A percentile compares a stretch with the other conserved stretches of the same genome.
Conservation (phyloP, 257 asterid genomes). For the Eustoma russellianum region DNA sequence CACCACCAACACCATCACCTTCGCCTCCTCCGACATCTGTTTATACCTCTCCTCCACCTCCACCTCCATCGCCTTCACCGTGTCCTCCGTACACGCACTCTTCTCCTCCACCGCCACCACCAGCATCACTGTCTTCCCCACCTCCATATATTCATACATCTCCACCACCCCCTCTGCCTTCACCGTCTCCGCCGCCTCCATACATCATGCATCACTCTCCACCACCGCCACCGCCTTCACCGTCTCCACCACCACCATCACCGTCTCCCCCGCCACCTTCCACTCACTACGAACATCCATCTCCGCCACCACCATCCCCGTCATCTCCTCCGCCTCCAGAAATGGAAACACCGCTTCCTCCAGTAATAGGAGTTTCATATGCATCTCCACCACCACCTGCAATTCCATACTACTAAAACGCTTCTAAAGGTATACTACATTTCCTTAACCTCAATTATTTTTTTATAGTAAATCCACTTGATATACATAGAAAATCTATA, state of each 20-base stretch:
- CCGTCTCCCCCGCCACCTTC: constrained; percentile 39
- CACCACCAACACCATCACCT: constrained; percentile 23
- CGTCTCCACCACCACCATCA: constrained; percentile 15
- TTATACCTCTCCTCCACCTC: constrained; percentile 12
- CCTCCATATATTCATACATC: constrained; percentile 20
- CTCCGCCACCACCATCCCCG: constrained; percentile 32
- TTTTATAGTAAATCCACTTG: constrained; percentile 6
- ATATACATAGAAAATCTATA: too few species aligned
- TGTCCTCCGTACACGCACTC: constrained; percentile 15
- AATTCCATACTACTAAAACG: constrained; percentile 22
- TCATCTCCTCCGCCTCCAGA: constrained; percentile 29
- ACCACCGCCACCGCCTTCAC: constrained; percentile 32
- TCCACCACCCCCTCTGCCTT: constrained; percentile 24
- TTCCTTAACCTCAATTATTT: constrained; percentile 8
- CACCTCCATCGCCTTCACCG: constrained; percentile 11
- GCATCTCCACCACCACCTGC: constrained; percentile 45
- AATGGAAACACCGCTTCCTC: constrained; percentile 23
- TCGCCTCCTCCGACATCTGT: constrained; percentile 18
- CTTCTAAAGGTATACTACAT: constrained; percentile 12
- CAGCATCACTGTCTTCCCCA: constrained; percentile 22
- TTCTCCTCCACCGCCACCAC: constrained; percentile 21
- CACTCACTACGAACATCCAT: constrained; percentile 25
- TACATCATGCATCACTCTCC: constrained; percentile 29
- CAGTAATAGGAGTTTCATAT: constrained; percentile 24
- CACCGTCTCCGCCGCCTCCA: constrained; percentile 22